Percentiles rank a stretch among this genome's conserved stretches.
Evolutionary conservation across 2,329 filamentous ascomycete species (phyloP).

Genomic region (Aspergillus hortae): DNA sequence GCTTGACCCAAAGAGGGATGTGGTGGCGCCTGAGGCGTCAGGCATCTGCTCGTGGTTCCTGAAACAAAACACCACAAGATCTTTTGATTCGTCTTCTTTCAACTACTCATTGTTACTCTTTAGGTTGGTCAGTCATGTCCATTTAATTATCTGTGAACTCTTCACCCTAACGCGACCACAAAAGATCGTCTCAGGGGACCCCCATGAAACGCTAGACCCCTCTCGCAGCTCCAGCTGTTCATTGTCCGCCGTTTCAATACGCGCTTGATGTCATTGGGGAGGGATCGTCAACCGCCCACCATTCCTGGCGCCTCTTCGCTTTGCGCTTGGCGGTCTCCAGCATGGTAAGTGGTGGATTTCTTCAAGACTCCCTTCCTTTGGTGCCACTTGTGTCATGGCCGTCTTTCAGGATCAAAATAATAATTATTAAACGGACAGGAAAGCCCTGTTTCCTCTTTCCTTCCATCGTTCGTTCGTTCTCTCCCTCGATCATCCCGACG

Average conservation of each 20-base stretch:
- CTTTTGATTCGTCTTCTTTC: neutral
- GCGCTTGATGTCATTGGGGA: slow-evolving; percentile 35
- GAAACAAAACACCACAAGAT: neutral
- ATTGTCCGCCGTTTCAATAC: slow-evolving; percentile 25
- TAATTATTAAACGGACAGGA: slow-evolving; percentile 1
- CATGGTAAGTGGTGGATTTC: slow-evolving; percentile 9
- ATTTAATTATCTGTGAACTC: too few relatives aligned
- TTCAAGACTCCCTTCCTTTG: slow-evolving; percentile 10
- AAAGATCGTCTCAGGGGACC: slow-evolving; percentile 7
- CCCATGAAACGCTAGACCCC: too few relatives aligned
- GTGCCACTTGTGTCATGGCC: slow-evolving; percentile 30
- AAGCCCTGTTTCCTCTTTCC: slow-evolving; percentile 9
- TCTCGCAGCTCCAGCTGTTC: too few relatives aligned
- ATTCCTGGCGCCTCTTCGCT: slow-evolving; percentile 21
- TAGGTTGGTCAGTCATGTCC: too few relatives aligned
- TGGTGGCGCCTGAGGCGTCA: neutral
- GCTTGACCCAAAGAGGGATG: neutral
- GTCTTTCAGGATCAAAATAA: slow-evolving; percentile 9
- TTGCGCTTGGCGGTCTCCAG: slow-evolving; percentile 12
- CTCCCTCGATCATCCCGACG: neutral
- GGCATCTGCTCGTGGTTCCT: neutral
- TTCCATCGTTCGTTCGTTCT: slow-evolving; percentile 4
- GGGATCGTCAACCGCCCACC: slow-evolving; percentile 23
- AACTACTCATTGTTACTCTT: too few relatives aligned
- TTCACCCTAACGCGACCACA: neutral